Conservation (phyloP, 2,329 filamentous ascomycete genomes). For the Grosmannia serpens region DNA sequence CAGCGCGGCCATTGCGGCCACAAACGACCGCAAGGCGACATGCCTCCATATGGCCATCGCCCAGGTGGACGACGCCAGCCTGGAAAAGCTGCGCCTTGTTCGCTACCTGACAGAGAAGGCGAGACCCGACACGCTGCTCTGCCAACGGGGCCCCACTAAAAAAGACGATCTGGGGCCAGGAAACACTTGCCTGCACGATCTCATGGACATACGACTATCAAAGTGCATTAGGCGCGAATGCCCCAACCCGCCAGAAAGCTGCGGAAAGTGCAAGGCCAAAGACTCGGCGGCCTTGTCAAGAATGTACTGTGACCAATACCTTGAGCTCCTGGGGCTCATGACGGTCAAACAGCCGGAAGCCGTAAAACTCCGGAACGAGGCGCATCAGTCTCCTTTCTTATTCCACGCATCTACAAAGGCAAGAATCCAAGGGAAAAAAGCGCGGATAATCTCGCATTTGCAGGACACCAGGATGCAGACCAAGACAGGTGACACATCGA, state of each 20-base stretch:
- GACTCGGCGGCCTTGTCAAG: background rate
- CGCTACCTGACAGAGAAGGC: background rate
- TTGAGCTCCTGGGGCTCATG: background rate
- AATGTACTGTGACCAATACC: background rate
- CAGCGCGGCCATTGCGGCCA: background rate
- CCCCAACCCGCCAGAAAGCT: background rate
- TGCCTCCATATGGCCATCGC: background rate
- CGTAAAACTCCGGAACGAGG: background rate
- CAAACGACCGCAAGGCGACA: background rate
- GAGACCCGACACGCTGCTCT: background rate
- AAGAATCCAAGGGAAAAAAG: background rate
- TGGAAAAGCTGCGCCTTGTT: background rate
- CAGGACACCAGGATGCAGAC: background rate
- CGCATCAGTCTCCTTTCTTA: background rate
- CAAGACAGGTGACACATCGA: background rate
- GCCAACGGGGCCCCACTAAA: background rate
- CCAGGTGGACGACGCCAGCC: background rate
- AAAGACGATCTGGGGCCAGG: background rate
- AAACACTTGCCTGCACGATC: background rate
- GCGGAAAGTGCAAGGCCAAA: background rate
- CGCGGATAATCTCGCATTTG: background rate
- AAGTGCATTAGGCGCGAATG: background rate
- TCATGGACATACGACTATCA: background rate
- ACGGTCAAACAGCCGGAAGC: background rate
- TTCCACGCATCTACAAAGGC: background rate